A percentile compares a stretch with the other conserved stretches of the same genome.
phyloP scores from a whole-genome alignment of 441 rosid genomes.

The Populus tomentosa region DNA sequence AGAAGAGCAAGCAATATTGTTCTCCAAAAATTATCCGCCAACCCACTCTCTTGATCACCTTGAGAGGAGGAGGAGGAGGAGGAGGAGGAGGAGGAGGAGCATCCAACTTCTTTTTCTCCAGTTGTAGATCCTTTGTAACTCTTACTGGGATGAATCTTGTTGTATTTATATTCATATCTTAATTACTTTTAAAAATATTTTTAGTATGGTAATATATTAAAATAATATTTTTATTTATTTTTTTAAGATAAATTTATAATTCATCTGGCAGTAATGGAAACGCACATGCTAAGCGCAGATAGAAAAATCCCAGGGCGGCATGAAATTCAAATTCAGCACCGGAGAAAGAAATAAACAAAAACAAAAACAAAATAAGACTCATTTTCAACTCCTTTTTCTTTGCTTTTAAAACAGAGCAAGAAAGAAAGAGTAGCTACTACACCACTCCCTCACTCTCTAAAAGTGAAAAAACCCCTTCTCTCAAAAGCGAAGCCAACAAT shows the following conservation, averaged over 20 bases:
- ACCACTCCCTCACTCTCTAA: slow-evolving; percentile 14
- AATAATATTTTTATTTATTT: too few relatives aligned
- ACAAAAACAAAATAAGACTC: neutral
- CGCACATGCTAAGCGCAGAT: too few relatives aligned
- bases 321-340: slow-evolving; percentile 21
- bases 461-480: neutral
- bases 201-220: too few relatives aligned
- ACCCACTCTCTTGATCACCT: neutral
- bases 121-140: too few relatives aligned
- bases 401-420: slow-evolving; percentile 32
- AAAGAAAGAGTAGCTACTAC: slow-evolving; percentile 27
- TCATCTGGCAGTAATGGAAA: slow-evolving; percentile 21
- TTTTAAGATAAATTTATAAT: neutral
- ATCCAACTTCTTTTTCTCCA: too few relatives aligned
- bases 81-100: too few relatives aligned
- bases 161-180: too few relatives aligned
- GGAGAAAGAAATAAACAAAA: neutral
- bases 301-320: slow-evolving; percentile 17
- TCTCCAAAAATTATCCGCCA: neutral
- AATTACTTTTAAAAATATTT: too few relatives aligned
- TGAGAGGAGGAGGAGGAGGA: too few relatives aligned
- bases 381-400: slow-evolving; percentile 13
- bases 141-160: too few relatives aligned
- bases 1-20: neutral
- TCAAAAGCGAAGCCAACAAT: slow-evolving; percentile 5